Evolutionary conservation across 1,284 basidiomycete genomes (phyloP), one percentile per base, ranked within the genome.

Genomic region (Irpex sp.): DNA sequence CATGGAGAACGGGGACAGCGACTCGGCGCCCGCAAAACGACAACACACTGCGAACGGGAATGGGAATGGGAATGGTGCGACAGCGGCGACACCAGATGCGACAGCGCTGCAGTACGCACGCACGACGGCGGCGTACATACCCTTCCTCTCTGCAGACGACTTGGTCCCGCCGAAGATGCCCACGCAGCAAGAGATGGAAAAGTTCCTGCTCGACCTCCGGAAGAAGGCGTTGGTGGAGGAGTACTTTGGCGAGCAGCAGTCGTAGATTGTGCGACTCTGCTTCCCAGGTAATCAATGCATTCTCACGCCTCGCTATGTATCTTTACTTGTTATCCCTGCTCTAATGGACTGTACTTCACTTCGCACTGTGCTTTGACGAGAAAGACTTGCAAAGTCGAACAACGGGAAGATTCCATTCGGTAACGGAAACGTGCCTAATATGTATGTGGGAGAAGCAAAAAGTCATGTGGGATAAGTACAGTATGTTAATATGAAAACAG

Each of bases 191-290:
- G 92, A 96, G 76, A 90, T 95, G 86, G 93, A 95, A 72, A 75
- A 77, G 36, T 84, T 91, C 21, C 74, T 98, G 61, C 81, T 98
- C 61, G 84, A 83, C 47, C 78, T 94, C 67, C 81, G 92, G 72
- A 97, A 97, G 79, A 82, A 87, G 74, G 89, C 90, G 15, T 75
- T 97, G 58, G 84, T 95, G 62, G 90, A 93, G 67, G 93, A 97
- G 78, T 92, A 91, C 73, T 83, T 86, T 65, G 85, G 83, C 11
- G 69, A 75, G 51, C 68, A 70, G 65, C 53, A 63, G 54, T 53
- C 55, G 33, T 37, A 43, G 54, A 43, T 3, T 43, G 8, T 9
- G 11, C 39, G 39, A 26, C 26, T 26, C 26, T 43, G 39, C 15
- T n/a, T n/a, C n/a, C n/a, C n/a, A 15, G 9, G 37, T 3, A 9